Evolutionary conservation across 1,284 basidiomycete genomes (phyloP), one percentile per base, ranked within the genome.

Genomic region (Rhizoctonia solani): DNA sequence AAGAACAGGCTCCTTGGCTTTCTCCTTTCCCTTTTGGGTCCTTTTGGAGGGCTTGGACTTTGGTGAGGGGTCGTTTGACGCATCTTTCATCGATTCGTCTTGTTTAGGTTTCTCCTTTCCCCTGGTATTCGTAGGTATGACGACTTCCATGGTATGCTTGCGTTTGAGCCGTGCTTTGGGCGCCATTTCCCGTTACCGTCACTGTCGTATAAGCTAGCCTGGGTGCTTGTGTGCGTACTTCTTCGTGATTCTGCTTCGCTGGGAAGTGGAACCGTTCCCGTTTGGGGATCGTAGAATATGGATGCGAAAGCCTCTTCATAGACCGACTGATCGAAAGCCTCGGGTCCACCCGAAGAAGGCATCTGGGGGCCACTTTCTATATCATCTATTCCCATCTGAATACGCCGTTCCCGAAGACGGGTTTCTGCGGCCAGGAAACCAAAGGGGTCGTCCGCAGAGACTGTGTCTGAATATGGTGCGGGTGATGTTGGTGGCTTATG

Each of bases 271-370:
- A 61, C 21, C 16, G 29, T 50, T 14, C 58, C 58, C 13, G 42
- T 30, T 6, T 61, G 16, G 1, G 58, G 44, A 37, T 61, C 58
- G 30, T 50, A 50, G 32, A 50, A 50, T 37, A 50, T 50, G 2
- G 58, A 61, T 29, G 44, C 58, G 25, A 61, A 61, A 13, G 58
- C 58, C 23, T 61, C 58, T 49, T 61, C 58, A 25, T 61, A 61
- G 8, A 27, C 27, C 27, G 46, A 61, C 29, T 61, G 30, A 27
- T 50, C 46, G 21, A 61, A 49, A 11, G 32, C 25, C 11, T 59
- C 42, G 4, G 55, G 25, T 21, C 55, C 55, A 11, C 58, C 46
- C 14, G 58, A 61, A n/a, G 58, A 61, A 13, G 44, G 58, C n/a
- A 42, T 25, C 9, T 16, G 29, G 21, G 44, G 27, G 9, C 49